These are phyloP conservation scores for Pichia terricola DNA, from an alignment of 1,139 yeast genomes.

Conservation along the genomic window DNA sequence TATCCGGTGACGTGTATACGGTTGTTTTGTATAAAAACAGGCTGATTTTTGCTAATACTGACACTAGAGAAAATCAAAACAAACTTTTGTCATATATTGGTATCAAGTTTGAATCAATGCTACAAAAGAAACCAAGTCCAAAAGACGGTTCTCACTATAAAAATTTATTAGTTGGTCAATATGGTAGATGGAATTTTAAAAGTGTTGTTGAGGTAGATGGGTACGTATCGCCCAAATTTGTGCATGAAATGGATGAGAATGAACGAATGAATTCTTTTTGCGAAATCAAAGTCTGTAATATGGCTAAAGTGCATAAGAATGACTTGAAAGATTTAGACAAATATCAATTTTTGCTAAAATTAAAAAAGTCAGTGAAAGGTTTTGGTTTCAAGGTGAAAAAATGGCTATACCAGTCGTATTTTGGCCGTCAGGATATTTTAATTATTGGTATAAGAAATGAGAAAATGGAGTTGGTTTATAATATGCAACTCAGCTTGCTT, in stretches of 20 bases:
- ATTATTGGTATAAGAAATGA: slow-evolving; percentile 13
- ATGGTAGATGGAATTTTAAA: slow-evolving; percentile 8
- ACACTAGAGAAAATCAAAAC: slow-evolving; percentile 8
- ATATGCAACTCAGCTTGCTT: slow-evolving; percentile 4
- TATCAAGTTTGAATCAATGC: slow-evolving; percentile 12
- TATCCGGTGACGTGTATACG: slow-evolving; percentile 8
- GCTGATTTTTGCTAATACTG: slow-evolving; percentile 11
- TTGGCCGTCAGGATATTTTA: slow-evolving; percentile 12
- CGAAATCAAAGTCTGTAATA: neutral
- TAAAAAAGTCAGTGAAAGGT: neutral
- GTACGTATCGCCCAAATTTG: neutral
- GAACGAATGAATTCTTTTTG: neutral
- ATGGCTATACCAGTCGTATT: slow-evolving; percentile 14
- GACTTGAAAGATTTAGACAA: neutral
- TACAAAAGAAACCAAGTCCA: slow-evolving; percentile 3
- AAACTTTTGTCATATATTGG: slow-evolving; percentile 11
- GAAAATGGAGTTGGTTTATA: slow-evolving; percentile 2
- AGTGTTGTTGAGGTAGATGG: slow-evolving; percentile 14
- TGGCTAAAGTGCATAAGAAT: neutral
- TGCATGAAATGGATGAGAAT: neutral
- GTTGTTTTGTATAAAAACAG: slow-evolving; percentile 11
- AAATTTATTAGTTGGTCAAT: slow-evolving; percentile 7
- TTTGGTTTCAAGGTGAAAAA: slow-evolving; percentile 7
- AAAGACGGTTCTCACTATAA: slow-evolving; percentile 13
- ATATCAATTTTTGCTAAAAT: slow-evolving; percentile 1